Evolutionary conservation across 1,139 yeast genomes (phyloP).

Genomic region (Yamadazyma conglobata): DNA sequence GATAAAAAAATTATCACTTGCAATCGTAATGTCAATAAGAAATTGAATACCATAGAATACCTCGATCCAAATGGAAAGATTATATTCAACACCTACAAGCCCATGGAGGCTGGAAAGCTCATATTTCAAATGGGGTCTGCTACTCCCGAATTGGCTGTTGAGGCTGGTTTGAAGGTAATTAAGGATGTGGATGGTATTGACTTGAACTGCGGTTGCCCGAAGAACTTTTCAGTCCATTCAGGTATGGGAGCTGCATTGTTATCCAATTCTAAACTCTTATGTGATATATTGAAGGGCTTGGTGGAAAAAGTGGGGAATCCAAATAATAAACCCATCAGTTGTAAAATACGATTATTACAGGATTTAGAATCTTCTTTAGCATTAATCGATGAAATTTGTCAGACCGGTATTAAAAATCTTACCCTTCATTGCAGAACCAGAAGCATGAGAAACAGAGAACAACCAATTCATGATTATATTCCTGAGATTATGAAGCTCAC

Average conservation of each 20-base stretch:
- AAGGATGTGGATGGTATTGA: conserved; percentile 90
- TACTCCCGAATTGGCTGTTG: conserved; percentile 76
- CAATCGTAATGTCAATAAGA: conserved; percentile 53
- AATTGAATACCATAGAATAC: conserved; percentile 60
- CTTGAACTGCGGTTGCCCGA: conserved; percentile 95
- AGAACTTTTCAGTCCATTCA: conserved; percentile 79
- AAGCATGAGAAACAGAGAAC: conserved; percentile 84
- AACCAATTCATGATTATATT: conserved; percentile 67
- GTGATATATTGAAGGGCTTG: conserved; percentile 59
- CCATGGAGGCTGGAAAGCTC: conserved; percentile 56
- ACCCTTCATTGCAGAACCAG: conserved; percentile 91
- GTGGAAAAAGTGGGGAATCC: conserved; percentile 82
- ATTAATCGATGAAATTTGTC: conserved; percentile 60
- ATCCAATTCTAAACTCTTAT: conserved; percentile 73
- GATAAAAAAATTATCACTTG: conserved; percentile 80
- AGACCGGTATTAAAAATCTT: conserved; percentile 79
- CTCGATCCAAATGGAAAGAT: conserved; percentile 35
- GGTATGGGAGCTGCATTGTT: conserved; percentile 98
- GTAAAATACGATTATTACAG: conserved; percentile 73
- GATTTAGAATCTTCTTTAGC: conserved; percentile 52
- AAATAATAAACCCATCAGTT: conserved; percentile 75
- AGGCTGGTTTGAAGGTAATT: conserved; percentile 79
- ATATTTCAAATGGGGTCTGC: conserved; percentile 92
- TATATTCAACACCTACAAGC: conserved; percentile 71
- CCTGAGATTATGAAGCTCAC: conserved; percentile 62